A percentile compares a stretch with the other conserved stretches of the same genome.
phyloP scores from a whole-genome alignment of 2,329 filamentous ascomycete genomes.

The Apiospora hydei region DNA sequence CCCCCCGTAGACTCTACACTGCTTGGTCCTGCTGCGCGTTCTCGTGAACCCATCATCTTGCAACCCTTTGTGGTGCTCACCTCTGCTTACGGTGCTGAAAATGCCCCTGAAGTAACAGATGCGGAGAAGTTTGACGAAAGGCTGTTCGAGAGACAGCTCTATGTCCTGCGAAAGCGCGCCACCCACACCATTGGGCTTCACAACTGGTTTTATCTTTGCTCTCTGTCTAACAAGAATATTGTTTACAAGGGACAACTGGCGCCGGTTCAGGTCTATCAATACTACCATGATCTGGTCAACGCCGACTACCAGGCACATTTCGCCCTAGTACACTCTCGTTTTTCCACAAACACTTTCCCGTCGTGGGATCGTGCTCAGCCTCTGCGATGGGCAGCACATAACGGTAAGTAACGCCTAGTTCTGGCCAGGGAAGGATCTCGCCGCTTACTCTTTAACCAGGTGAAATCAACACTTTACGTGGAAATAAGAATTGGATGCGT shows the following conservation, averaged over 20 bases:
- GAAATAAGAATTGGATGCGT: slow-evolving; percentile 99
- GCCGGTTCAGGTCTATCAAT: slow-evolving; percentile 94
- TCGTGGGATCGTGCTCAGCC: slow-evolving; percentile 98
- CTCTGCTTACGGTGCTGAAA: slow-evolving; percentile 83
- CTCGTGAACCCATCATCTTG: slow-evolving; percentile 91
- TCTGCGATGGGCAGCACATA: slow-evolving; percentile 95
- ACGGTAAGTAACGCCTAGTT: slow-evolving; percentile 63
- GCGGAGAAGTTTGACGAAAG: slow-evolving; percentile 82
- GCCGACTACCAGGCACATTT: slow-evolving; percentile 98
- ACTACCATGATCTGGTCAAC: slow-evolving; percentile 96
- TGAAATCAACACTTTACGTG: slow-evolving; percentile 96
- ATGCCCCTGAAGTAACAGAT: slow-evolving; percentile 80
- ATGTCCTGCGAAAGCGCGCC: slow-evolving; percentile 91
- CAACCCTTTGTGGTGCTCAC: slow-evolving; percentile 94
- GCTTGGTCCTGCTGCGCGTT: slow-evolving; percentile 89
- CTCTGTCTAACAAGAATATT: slow-evolving; percentile 96
- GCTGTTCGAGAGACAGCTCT: slow-evolving; percentile 91
- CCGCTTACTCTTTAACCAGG: slow-evolving; percentile 43
- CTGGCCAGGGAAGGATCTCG: neutral
- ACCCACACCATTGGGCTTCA: slow-evolving; percentile 94
- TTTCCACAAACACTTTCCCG: slow-evolving; percentile 98
- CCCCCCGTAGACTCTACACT: slow-evolving; percentile 93
- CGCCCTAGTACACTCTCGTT: slow-evolving; percentile 94
- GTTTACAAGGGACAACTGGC: slow-evolving; percentile 98
- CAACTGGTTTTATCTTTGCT: slow-evolving; percentile 99